Conservation (phyloP, 2,329 filamentous ascomycete genomes). For the Ascochyta koolunga region DNA sequence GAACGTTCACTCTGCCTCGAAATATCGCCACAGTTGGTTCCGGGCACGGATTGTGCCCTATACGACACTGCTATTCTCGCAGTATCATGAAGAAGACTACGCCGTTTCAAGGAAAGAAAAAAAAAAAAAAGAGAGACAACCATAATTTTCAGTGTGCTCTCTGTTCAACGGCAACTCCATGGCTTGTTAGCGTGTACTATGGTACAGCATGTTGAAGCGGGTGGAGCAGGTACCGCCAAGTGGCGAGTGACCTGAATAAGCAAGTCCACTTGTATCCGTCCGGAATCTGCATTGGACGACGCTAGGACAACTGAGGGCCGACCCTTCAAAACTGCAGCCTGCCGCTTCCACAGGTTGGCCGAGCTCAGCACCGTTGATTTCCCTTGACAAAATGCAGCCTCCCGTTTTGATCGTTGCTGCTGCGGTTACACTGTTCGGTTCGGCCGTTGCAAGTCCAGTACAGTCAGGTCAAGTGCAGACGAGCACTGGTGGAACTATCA, state of each 20-base stretch:
- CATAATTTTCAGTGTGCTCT: not conserved
- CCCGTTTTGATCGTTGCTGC: constrained; percentile 16
- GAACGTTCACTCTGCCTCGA: not conserved
- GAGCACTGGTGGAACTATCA: constrained; percentile 36
- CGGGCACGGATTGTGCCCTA: not conserved
- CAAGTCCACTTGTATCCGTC: not conserved
- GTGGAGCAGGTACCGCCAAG: constrained; percentile 3
- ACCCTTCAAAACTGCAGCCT: constrained; percentile 12
- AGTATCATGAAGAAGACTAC: too few relatives aligned
- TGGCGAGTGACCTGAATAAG: constrained; percentile 1
- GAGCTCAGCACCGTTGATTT: constrained; percentile 6
- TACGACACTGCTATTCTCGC: too few relatives aligned
- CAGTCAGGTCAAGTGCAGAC: constrained; percentile 26
- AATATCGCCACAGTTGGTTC: not conserved
- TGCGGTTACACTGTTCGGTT: constrained; percentile 17
- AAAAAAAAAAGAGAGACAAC: too few relatives aligned
- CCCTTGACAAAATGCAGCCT: constrained; percentile 23
- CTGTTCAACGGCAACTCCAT: not conserved
- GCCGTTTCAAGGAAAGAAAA: too few relatives aligned
- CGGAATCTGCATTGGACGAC: not conserved
- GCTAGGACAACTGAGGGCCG: not conserved
- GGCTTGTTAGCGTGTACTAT: not conserved
- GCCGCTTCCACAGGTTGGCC: not conserved
- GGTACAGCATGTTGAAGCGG: not conserved
- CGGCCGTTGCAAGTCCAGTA: constrained; percentile 9